phyloP scores from a whole-genome alignment of 2,329 filamentous ascomycete species.

The Colletotrichum plurivorum region DNA sequence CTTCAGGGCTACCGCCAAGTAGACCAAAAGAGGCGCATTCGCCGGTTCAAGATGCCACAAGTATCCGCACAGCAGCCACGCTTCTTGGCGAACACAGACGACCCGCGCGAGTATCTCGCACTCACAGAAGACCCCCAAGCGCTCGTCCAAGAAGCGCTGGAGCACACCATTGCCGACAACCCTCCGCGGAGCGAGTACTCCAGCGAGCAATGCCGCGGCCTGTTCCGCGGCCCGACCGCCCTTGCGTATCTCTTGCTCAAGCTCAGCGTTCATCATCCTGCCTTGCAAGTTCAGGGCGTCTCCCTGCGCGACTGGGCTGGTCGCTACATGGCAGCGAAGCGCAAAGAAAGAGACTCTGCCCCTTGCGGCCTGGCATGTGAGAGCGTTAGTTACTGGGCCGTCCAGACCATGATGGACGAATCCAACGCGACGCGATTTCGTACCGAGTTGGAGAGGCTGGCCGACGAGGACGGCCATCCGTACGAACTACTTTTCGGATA shows the following conservation, averaged over 20 bases:
- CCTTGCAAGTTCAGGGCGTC: conserved; percentile 56
- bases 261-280: conserved; percentile 59
- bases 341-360: conserved; percentile 54
- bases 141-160: conserved; percentile 1
- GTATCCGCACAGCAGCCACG: background rate
- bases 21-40: too few species aligned
- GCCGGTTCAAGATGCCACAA: too few species aligned
- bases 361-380: conserved; percentile 66
- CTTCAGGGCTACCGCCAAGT: too few species aligned
- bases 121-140: background rate
- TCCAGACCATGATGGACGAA: conserved; percentile 56
- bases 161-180: conserved; percentile 49
- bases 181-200: conserved; percentile 54
- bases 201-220: conserved; percentile 55
- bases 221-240: conserved; percentile 68
- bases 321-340: conserved; percentile 59
- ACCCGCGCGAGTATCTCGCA: background rate
- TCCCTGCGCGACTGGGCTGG: conserved; percentile 60
- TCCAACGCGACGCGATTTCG: conserved; percentile 56
- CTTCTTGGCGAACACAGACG: background rate
- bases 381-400: conserved; percentile 60
- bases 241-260: conserved; percentile 68
- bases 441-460: conserved; percentile 10
- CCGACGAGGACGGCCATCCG: conserved; percentile 54
- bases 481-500: conserved; percentile 78